These are phyloP conservation scores for Ceratobasidium papillatum DNA, from an alignment of 1,284 basidiomycete species.

Conservation along the genomic window DNA sequence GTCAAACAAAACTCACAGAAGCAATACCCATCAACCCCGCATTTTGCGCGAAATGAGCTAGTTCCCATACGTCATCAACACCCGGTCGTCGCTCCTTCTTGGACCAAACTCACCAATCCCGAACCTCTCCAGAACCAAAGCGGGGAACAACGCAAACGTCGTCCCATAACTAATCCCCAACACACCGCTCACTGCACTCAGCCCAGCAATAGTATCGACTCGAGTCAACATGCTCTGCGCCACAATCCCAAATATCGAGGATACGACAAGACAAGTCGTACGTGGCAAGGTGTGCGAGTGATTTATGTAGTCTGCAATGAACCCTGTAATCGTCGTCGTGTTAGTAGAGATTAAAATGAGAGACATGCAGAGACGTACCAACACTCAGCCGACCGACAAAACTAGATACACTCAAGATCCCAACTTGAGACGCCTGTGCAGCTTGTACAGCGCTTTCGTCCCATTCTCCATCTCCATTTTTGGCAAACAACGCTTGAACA, in stretches of 20 bases:
- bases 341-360: no score
- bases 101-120: constrained; percentile 66
- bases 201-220: constrained; percentile 41
- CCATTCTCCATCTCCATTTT: constrained; percentile 63
- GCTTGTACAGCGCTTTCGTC: constrained; percentile 71
- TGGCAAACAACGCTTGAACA: constrained; percentile 82
- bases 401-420: constrained; percentile 84
- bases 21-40: constrained; percentile 83
- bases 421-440: constrained; percentile 88
- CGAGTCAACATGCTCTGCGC: constrained; percentile 59
- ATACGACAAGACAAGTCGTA: constrained; percentile 73
- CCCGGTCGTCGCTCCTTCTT: not conserved
- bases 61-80: not conserved
- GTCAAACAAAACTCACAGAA: constrained; percentile 67
- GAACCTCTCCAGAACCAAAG: constrained; percentile 86
- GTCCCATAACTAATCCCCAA: constrained; percentile 81
- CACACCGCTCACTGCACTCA: constrained; percentile 80
- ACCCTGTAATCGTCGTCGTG: constrained; percentile 60
- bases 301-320: constrained; percentile 77
- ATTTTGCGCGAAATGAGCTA: constrained; percentile 77
- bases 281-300: constrained; percentile 69
- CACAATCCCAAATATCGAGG: constrained; percentile 71
- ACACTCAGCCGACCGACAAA: constrained; percentile 82
- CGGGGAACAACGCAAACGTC: constrained; percentile 81
- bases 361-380: constrained; percentile 59